Evolutionary conservation across 129 eudicot genomes (phyloP), one percentile per base, ranked within the genome.

Genomic region (Chrysanthemum lavandulifolium): DNA sequence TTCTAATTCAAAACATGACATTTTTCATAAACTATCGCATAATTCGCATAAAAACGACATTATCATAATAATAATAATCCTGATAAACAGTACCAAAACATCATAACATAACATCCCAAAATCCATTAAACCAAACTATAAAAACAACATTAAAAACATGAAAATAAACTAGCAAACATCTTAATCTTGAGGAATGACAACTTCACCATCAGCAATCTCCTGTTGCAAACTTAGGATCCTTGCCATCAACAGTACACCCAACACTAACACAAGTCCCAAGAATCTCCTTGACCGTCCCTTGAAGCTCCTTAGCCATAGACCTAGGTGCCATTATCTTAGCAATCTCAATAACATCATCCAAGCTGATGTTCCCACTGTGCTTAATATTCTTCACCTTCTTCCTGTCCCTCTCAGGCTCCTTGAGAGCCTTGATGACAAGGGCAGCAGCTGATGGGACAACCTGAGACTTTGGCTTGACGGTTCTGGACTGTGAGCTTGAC

Each of bases 401-500:
- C 0, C 96, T 71, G 57, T 89, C 96, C 16, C 96, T 91, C 73
- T 89, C 96, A 0, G 96, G 96, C 79, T 89, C 96, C 85, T 91
- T 91, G 1, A 91, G 65, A 3, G 97, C 97, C 71, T 91, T 91
- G 88, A 91, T 91, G 2, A 91, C 97, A 4, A 88, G 73, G 0
- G 97, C 95, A 1, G 97, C 95, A 31, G 97, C 97, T 10, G 97
- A 91, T 0, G 97, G 97, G 8, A 91, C 97, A 91, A 21, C 23
- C 33, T n/a, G 95, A 74, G 21, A 91, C 97, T 73, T 87, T 91
- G 4, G 97, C 97, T 68, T 91, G 97, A 48, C 97, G 97, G 67
- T 91, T 87, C 65, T 91, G 95, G 3, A 91, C 97, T 6, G 95
- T 91, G 27, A 91, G 97, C 82, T 91, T 91, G 81, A 91, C 97